phyloP scores from a whole-genome alignment of 1,284 basidiomycete genomes.

The Tilletiopsis washingtonensis region DNA sequence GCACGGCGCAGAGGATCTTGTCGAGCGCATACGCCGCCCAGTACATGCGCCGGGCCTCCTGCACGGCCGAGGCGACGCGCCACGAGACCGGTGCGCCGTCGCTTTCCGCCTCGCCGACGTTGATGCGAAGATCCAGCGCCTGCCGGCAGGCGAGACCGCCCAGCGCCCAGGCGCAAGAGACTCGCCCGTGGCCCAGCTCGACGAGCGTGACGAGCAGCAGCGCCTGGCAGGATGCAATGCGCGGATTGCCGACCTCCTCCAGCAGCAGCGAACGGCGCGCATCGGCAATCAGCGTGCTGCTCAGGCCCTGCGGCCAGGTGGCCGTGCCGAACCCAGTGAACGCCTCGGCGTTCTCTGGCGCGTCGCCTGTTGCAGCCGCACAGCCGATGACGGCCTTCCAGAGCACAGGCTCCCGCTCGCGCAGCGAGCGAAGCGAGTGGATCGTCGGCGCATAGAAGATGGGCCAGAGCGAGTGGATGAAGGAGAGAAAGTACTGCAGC shows the following conservation, averaged over 20 bases:
- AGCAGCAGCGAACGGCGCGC: constrained; percentile 6
- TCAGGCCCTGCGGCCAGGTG: background rate
- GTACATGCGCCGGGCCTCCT: constrained; percentile 18
- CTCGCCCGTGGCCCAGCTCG: constrained; percentile 19
- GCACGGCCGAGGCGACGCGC: constrained; percentile 1
- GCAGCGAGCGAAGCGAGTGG: constrained; percentile 19
- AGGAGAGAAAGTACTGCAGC: constrained; percentile 21
- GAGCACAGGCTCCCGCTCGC: constrained; percentile 13
- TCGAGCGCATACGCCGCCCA: constrained; percentile 30
- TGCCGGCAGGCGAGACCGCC: constrained; percentile 24
- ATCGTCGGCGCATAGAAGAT: constrained; percentile 28
- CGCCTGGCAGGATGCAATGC: constrained; percentile 19
- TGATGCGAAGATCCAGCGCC: constrained; percentile 26
- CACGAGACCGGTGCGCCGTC: background rate
- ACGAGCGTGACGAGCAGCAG: constrained; percentile 22
- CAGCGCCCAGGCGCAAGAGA: constrained; percentile 22
- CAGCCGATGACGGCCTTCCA: constrained; percentile 26
- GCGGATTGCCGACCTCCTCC: constrained; percentile 9
- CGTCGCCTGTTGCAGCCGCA: constrained; percentile 24
- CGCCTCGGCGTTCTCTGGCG: constrained; percentile 14
- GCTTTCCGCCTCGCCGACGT: background rate
- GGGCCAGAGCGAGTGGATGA: constrained; percentile 30
- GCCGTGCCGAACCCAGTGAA: background rate
- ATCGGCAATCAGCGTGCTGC: background rate
- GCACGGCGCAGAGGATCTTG: constrained; percentile 27